These are phyloP conservation scores for Boletus sensibilis DNA, from an alignment of 768 basidiomycete species.

Conservation along the genomic window DNA sequence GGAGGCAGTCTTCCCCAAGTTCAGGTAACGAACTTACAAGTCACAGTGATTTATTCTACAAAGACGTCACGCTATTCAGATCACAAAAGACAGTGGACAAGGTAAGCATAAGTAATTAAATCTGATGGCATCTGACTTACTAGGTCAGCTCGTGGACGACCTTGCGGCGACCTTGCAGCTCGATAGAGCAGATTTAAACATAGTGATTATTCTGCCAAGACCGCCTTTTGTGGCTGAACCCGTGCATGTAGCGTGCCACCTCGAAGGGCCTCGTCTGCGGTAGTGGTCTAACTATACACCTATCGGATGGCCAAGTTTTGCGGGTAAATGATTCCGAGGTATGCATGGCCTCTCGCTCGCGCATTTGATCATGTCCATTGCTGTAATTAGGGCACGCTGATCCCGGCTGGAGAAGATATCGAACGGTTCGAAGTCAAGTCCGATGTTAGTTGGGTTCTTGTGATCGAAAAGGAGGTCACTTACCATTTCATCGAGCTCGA, in stretches of 20 bases:
- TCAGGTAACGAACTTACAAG: constrained; percentile 3
- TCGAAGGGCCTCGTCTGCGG: constrained; percentile 88
- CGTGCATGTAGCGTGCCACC: constrained; percentile 65
- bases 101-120: constrained; percentile 38
- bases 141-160: constrained; percentile 79
- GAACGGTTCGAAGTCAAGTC: constrained; percentile 53
- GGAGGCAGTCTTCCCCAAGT: constrained; percentile 1
- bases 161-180: constrained; percentile 80
- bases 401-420: constrained; percentile 77
- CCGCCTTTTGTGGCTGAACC: constrained; percentile 8
- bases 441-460: constrained; percentile 69
- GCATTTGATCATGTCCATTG: background rate
- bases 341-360: background rate
- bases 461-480: constrained; percentile 91
- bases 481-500: background rate
- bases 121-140: background rate
- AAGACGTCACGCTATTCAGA: constrained; percentile 75
- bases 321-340: constrained; percentile 60
- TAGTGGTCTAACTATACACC: constrained; percentile 53
- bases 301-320: constrained; percentile 55
- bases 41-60: constrained; percentile 85
- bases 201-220: constrained; percentile 44
- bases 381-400: constrained; percentile 61
- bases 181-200: constrained; percentile 72
- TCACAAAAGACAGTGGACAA: constrained; percentile 77